phyloP scores from a whole-genome alignment of 305 asterid species.

The Withania somnifera region DNA sequence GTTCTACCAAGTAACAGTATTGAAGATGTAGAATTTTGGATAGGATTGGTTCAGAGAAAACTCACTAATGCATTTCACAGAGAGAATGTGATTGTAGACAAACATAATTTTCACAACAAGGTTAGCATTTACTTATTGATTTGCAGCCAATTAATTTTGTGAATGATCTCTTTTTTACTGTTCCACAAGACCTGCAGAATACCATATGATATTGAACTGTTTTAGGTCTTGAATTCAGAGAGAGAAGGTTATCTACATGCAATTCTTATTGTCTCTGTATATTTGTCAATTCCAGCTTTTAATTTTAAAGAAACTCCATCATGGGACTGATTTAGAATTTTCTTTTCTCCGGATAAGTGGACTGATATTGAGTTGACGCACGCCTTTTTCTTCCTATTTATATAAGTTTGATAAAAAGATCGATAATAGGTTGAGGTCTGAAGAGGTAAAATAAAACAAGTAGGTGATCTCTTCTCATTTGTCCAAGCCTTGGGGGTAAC shows the following conservation, averaged over 20 bases:
- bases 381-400: background rate
- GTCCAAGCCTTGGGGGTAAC: background rate
- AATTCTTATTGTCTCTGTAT: background rate
- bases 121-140: slow-evolving; percentile 12
- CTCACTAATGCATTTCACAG: slow-evolving; percentile 52
- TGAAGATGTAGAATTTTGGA: slow-evolving; percentile 63
- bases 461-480: background rate
- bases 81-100: slow-evolving; percentile 46
- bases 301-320: background rate
- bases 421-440: background rate
- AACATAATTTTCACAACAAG: slow-evolving; percentile 32
- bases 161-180: background rate
- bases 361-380: background rate
- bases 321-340: background rate
- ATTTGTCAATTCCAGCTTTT: background rate
- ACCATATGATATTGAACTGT: background rate
- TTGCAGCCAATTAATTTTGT: background rate
- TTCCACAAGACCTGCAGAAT: background rate
- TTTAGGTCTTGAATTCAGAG: background rate
- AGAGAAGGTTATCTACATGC: background rate
- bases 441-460: background rate
- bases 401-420: background rate
- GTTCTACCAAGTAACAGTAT: slow-evolving; percentile 46
- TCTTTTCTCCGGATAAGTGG: background rate
- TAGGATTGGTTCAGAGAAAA: slow-evolving; percentile 58